Conservation (phyloP, 2,329 filamentous ascomycete genomes). For the Ploettnerulaceae sp. region DNA sequence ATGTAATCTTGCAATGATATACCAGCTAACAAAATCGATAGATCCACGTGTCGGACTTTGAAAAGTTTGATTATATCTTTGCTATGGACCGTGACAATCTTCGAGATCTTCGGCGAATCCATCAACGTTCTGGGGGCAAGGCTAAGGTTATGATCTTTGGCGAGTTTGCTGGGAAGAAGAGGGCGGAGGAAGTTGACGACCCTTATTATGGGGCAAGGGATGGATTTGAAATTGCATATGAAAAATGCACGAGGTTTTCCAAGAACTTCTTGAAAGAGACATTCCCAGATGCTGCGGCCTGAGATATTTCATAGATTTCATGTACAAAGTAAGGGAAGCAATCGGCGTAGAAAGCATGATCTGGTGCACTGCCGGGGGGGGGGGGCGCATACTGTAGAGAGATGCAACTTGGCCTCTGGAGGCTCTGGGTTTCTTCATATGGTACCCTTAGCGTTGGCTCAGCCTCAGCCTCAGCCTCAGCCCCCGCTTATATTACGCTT, state of each 20-base stretch:
- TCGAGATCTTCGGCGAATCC: slow-evolving; percentile 58
- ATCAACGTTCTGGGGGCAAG: slow-evolving; percentile 49
- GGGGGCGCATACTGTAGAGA: too few species aligned
- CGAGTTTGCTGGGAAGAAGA: slow-evolving; percentile 64
- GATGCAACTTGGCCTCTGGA: too few species aligned
- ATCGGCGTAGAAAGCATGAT: too few species aligned
- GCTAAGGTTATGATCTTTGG: slow-evolving; percentile 79
- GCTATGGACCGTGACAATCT: slow-evolving; percentile 90
- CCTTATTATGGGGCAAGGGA: slow-evolving; percentile 87
- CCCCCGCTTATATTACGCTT: too few species aligned
- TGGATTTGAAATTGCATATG: slow-evolving; percentile 81
- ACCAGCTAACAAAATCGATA: slow-evolving; percentile 31
- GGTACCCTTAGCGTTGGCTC: too few species aligned
- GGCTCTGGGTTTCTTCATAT: too few species aligned
- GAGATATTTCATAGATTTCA: slow-evolving; percentile 1
- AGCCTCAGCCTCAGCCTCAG: too few species aligned
- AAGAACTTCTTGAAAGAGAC: slow-evolving; percentile 44
- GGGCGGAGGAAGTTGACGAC: slow-evolving; percentile 71
- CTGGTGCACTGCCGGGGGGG: too few species aligned
- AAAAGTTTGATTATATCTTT: slow-evolving; percentile 85
- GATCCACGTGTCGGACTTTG: slow-evolving; percentile 65
- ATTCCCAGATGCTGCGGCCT: slow-evolving; percentile 28
- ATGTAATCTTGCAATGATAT: too few species aligned
- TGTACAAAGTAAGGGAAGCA: too few species aligned
- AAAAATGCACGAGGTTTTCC: slow-evolving; percentile 75